Evolutionary conservation across 192 early-diverging fungal genomes (phyloP).

Genomic region (Entomortierella parvispora): DNA sequence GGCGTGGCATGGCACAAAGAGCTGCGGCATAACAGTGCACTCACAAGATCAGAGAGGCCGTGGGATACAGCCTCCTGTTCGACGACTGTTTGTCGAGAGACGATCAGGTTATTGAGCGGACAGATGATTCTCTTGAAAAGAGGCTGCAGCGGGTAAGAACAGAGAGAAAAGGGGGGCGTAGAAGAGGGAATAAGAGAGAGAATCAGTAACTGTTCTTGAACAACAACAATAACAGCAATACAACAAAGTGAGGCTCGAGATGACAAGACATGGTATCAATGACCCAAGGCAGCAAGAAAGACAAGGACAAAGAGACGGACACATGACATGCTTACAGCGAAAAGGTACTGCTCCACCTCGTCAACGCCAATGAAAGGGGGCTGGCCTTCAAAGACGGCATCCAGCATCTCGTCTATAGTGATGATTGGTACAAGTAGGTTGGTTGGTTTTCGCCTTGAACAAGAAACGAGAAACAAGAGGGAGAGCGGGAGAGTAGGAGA

Average conservation of each 20-base stretch:
- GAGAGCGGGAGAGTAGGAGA: constrained; percentile 2
- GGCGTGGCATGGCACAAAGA: too few species aligned
- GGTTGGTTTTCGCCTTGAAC: neutral
- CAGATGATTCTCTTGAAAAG: constrained; percentile 9
- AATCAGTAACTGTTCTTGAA: neutral
- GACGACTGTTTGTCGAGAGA: constrained; percentile 27
- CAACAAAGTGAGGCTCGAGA: too few species aligned
- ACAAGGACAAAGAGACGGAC: neutral
- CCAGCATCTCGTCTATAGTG: too few species aligned
- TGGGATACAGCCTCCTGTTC: constrained; percentile 25
- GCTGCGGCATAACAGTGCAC: too few species aligned
- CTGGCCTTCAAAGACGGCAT: too few species aligned
- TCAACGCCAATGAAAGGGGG: too few species aligned
- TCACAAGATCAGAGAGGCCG: constrained; percentile 23
- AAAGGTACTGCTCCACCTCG: too few species aligned
- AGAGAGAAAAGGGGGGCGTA: neutral
- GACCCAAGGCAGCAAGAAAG: neutral
- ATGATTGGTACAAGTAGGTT: too few species aligned
- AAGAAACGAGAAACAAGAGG: neutral
- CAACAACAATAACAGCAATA: too few species aligned
- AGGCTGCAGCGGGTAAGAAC: neutral
- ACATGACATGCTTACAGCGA: too few species aligned
- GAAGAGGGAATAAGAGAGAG: neutral
- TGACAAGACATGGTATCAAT: too few species aligned
- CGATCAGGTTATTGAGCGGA: constrained; percentile 11